Evolutionary conservation across 2,329 filamentous ascomycete species (phyloP), one percentile per base, ranked within the genome.

Genomic region (Huntiella moniliformis): DNA sequence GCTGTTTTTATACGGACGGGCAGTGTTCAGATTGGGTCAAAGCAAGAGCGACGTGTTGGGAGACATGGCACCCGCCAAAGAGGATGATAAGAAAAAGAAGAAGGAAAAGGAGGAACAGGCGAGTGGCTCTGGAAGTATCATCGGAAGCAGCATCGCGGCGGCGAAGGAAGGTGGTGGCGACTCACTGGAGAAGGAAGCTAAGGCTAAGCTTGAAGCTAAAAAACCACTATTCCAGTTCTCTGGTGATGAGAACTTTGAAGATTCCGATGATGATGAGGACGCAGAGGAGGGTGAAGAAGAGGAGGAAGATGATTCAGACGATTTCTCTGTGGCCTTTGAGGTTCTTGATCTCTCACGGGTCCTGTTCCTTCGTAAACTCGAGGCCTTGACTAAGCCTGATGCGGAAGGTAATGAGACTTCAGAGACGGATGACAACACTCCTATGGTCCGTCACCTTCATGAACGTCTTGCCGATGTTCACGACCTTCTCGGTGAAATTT

Each of bases 21-120:
- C 85, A 47, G 67, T 98, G 15, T 96, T 93, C 70, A 87, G 87
- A 60, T 82, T 96, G 50, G 91, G 87, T 28, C 82, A 96, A 60
- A 79, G 77, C 60, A 94, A 93, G 62, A 95, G 86, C 58, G 87
- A 96, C 57, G 87, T 98, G 17, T 70, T 98, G 33, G 91, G 91
- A 48, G 83, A 82, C 32, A 82, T 81, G 56, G 81, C 87, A 15
- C 64, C 70, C 56, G 62, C 77, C 62, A 63, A 68, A 54, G 65
- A 67, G 57, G 51, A 56, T 52, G 56, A 56, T 43, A 57, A 63
- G 57, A 58, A 60, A 2, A 33, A 42, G 31, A 34, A 42, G 40
- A 32, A 42, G 31, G 31, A 35, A 57, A 60, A 8, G 60, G 60
- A 6, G 22, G 60, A 66, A 45, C 10, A 34, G 12, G 33, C 63